phyloP scores from a whole-genome alignment of 2,329 filamentous ascomycete genomes.

The Clarireedia paspali region DNA sequence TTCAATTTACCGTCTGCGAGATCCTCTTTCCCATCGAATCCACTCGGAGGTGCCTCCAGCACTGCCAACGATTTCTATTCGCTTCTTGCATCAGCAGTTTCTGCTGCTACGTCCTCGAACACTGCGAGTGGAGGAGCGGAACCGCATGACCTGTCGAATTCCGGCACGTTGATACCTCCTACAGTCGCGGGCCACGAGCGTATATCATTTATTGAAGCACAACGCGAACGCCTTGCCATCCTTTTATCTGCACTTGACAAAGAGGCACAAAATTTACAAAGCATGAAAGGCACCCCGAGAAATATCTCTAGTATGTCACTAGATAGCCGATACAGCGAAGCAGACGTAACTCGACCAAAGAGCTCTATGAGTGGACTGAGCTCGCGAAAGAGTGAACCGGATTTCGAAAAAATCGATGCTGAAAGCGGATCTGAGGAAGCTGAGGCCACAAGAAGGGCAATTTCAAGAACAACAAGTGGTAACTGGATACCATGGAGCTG shows the following conservation, averaged over 20 bases:
- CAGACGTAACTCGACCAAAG: slow-evolving; percentile 22
- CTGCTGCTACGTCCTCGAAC: slow-evolving; percentile 34
- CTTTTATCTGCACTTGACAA: slow-evolving; percentile 72
- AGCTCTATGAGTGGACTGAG: slow-evolving; percentile 47
- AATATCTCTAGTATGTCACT: slow-evolving; percentile 20
- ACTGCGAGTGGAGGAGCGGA: slow-evolving; percentile 25
- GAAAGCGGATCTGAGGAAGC: slow-evolving; percentile 57
- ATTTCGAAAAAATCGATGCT: slow-evolving; percentile 83
- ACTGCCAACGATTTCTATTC: slow-evolving; percentile 63
- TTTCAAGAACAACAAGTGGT: slow-evolving; percentile 30
- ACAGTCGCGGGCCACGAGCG: slow-evolving; percentile 60
- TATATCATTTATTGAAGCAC: slow-evolving; percentile 66
- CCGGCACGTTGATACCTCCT: slow-evolving; percentile 61
- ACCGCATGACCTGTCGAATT: slow-evolving; percentile 41
- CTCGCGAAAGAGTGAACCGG: slow-evolving; percentile 78
- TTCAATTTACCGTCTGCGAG: slow-evolving; percentile 74
- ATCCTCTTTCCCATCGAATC: slow-evolving; percentile 35
- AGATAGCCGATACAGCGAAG: slow-evolving; percentile 27
- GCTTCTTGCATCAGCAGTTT: slow-evolving; percentile 66
- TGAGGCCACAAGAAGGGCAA: slow-evolving; percentile 25
- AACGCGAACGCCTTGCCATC: slow-evolving; percentile 68
- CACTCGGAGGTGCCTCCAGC: slow-evolving; percentile 33
- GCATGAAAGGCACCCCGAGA: slow-evolving; percentile 22
- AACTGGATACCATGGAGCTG: slow-evolving; percentile 45
- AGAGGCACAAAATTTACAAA: slow-evolving; percentile 59